These are phyloP conservation scores for Rhodomyrtus psidioides DNA, from an alignment of 441 rosid species.

Conservation along the genomic window DNA sequence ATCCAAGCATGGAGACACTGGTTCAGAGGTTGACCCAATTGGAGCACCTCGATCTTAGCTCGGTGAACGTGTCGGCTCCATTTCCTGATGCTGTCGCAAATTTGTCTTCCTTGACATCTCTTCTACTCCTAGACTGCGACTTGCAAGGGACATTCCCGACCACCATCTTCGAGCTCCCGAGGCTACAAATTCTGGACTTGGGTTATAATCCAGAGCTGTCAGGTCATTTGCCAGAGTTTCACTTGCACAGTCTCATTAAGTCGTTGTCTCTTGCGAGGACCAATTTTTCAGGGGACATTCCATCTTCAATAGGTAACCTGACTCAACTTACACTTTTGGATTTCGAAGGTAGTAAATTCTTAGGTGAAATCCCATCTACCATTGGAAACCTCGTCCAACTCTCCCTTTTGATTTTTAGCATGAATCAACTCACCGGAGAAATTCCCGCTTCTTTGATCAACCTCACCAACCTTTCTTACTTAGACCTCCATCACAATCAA, in stretches of 20 bases:
- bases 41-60: not conserved
- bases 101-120: not conserved
- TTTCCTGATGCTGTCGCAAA: not conserved
- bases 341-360: accelerated
- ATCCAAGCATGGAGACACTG: not conserved
- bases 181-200: not conserved
- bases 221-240: not conserved
- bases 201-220: not conserved
- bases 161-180: not conserved
- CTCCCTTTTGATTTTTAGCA: not conserved
- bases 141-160: slow-evolving; percentile 2
- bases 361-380: not conserved
- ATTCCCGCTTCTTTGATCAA: not conserved
- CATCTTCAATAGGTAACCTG: slow-evolving; percentile 1
- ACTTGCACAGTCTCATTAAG: not conserved
- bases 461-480: not conserved
- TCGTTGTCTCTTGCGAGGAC: not conserved
- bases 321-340: not conserved
- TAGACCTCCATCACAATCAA: not conserved
- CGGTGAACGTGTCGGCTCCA: accelerated
- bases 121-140: accelerated
- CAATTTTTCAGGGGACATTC: not conserved
- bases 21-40: not conserved
- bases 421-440: not conserved
- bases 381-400: not conserved